These are phyloP conservation scores for Vitrella brassicaformis DNA, from an alignment of 73 alveolate species.

Conservation along the genomic window DNA sequence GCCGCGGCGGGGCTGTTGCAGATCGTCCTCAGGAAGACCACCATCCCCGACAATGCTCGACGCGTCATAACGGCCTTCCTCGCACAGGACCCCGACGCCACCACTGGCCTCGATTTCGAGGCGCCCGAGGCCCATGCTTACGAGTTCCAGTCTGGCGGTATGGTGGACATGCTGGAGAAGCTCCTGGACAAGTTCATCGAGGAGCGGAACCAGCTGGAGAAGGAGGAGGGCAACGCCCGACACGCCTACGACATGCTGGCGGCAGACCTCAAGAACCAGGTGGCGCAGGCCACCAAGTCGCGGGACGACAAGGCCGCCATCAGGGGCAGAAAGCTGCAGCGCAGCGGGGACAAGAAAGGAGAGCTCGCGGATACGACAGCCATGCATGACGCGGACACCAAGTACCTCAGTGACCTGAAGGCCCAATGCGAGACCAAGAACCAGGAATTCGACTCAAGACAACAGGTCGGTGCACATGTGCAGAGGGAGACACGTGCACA, in stretches of 20 bases:
- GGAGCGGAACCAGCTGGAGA: neutral
- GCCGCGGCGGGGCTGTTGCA: neutral
- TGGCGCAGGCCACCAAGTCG: neutral
- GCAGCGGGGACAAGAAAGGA: neutral
- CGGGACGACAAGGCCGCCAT: neutral
- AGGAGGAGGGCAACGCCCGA: neutral
- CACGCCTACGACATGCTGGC: neutral
- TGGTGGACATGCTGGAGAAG: conserved; percentile 3
- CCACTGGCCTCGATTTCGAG: neutral
- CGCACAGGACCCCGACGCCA: neutral
- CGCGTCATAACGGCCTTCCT: neutral
- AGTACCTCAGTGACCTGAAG: conserved; percentile 7
- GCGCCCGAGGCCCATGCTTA: conserved; percentile 4
- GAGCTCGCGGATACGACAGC: neutral
- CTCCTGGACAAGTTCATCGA: conserved; percentile 1
- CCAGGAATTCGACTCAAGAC: conserved; percentile 9
- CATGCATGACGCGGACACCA: conserved; percentile 15
- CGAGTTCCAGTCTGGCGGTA: neutral
- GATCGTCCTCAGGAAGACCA: neutral
- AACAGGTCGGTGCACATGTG: neutral
- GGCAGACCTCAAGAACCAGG: neutral
- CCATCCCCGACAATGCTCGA: too few species aligned
- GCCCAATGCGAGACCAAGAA: conserved; percentile 7
- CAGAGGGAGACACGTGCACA: too few species aligned
- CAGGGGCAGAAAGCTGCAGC: neutral